A percentile compares a stretch with the other conserved stretches of the same genome.
These are phyloP conservation scores for peach (Prunus persica) DNA, from an alignment of 306 rosid species.

Conservation along the genomic window Prunus_persica_NCBIv2 NC_034015.1:5129001-5129500, in stretches of 20 bases:
- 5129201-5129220: no score
- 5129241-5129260: no score
- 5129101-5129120: neutral
- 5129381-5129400: no score
- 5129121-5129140: neutral
- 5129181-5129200: no score
- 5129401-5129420: neutral
- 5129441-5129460: neutral
- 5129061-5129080: neutral
- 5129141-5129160: neutral
- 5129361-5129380: no score
- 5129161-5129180: no score
- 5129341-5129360: no score
- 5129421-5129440: neutral
- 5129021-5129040: neutral
- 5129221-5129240: no score
- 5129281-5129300: neutral
- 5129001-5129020: neutral
- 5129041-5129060: neutral
- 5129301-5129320: neutral
- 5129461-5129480: rapidly evolving
- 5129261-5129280: no score
- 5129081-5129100: neutral
- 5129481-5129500: rapidly evolving
- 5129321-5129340: neutral